Evolutionary conservation across 192 early-diverging fungal genomes (phyloP).

Genomic region (Backusella parvicylindrica): DNA sequence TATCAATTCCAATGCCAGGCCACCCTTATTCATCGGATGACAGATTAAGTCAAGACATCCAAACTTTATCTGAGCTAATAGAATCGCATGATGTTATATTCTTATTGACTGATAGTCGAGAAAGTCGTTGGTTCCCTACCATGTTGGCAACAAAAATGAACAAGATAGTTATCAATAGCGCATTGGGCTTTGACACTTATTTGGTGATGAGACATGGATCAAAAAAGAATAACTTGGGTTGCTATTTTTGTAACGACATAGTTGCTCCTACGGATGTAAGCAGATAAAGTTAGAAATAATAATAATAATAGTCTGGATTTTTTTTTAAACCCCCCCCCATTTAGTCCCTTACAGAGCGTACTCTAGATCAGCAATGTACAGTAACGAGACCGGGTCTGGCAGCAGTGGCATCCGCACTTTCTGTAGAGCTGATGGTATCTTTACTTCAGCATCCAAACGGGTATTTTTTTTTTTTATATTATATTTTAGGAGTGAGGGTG

Average conservation of each 20-base stretch:
- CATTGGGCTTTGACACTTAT: slow-evolving; percentile 94
- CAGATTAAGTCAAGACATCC: slow-evolving; percentile 42
- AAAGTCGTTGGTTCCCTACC: slow-evolving; percentile 95
- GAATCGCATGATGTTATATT: slow-evolving; percentile 82
- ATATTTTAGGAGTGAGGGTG: neutral
- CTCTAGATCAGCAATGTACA: slow-evolving; percentile 97
- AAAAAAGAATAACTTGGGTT: slow-evolving; percentile 64
- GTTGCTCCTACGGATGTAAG: slow-evolving; percentile 91
- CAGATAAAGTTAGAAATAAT: slow-evolving; percentile 1
- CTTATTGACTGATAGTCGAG: slow-evolving; percentile 91
- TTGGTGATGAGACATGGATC: slow-evolving; percentile 95
- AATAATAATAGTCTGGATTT: neutral
- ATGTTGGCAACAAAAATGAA: slow-evolving; percentile 67
- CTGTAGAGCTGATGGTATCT: slow-evolving; percentile 90
- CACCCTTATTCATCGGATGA: slow-evolving; percentile 58
- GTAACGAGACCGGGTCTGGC: slow-evolving; percentile 96
- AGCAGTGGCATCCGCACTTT: slow-evolving; percentile 78
- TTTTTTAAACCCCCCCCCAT: neutral
- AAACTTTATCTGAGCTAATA: slow-evolving; percentile 62
- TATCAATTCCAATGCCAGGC: slow-evolving; percentile 98
- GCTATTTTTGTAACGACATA: slow-evolving; percentile 98
- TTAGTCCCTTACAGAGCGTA: slow-evolving; percentile 86
- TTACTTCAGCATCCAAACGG: slow-evolving; percentile 78
- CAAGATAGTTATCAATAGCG: slow-evolving; percentile 90
- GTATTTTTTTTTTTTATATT: slow-evolving; percentile 39